Conservation (phyloP, 2,329 filamentous ascomycete species). For the Pestalotiopsis sp. region DNA sequence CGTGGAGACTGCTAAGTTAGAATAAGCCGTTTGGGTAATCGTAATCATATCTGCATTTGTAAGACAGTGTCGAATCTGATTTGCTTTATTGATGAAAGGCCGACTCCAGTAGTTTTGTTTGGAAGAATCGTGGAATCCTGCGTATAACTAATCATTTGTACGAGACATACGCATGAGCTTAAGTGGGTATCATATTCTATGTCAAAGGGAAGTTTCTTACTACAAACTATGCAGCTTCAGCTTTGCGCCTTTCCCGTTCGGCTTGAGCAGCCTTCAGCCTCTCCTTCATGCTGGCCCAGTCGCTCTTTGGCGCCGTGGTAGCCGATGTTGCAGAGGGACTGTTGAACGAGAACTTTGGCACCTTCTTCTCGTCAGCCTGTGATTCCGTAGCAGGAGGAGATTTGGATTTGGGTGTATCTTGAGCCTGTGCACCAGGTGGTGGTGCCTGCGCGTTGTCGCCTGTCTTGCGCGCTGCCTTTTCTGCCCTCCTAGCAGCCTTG, state of each 20-base stretch:
- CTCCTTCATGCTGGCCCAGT: conserved; percentile 50
- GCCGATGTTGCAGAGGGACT: conserved; percentile 7
- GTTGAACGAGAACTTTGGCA: conserved; percentile 20
- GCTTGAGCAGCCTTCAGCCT: conserved; percentile 61
- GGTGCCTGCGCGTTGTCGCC: conserved; percentile 10
- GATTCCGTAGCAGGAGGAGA: conserved; percentile 21
- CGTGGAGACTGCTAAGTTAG: conserved; percentile 12
- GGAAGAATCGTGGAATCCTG: neutral
- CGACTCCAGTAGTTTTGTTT: neutral
- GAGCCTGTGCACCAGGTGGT: conserved; percentile 10
- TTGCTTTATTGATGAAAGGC: neutral
- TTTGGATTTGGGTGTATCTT: conserved; percentile 22
- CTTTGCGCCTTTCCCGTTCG: conserved; percentile 53
- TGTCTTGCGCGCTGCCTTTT: conserved; percentile 13
- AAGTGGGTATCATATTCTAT: conserved; percentile 6
- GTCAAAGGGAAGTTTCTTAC: neutral
- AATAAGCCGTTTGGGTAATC: neutral
- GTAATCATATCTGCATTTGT: neutral
- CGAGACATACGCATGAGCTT: neutral
- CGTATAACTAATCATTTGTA: neutral
- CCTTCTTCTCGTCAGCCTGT: conserved; percentile 40
- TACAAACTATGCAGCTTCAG: conserved; percentile 7
- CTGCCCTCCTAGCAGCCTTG: conserved; percentile 36
- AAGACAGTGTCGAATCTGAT: neutral
- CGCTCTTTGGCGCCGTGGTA: conserved; percentile 22